Evolutionary conservation across 2,329 filamentous ascomycete species (phyloP), one percentile per base, ranked within the genome.

Genomic region (Penicillium sp.): DNA sequence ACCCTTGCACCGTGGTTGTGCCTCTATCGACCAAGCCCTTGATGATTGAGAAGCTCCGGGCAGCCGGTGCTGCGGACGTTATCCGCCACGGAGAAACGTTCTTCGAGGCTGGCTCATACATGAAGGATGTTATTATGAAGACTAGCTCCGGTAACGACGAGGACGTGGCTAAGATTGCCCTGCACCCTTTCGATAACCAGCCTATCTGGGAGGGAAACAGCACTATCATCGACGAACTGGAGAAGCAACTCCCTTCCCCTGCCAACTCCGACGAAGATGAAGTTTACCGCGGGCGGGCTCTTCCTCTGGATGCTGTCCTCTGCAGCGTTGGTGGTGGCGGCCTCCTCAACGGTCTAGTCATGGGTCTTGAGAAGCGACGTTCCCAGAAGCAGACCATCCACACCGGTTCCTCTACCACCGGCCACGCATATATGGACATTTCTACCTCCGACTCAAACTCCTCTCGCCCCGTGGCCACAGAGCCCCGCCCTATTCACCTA

Each of bases 321-420:
- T 94, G 91, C 77, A 89, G 84, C 61, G 91, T 93, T 40, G 92
- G 92, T 7, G 92, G 92, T 10, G 92, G 92, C 17, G 92, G 92
- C 0, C 79, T 96, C 24, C 83, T 96, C 56, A 91, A 89, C 70
- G 92, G 92, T 4, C 79, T 96, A 59, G 86, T 91, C 77, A 82
- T 88, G 72, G 91, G 90, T 10, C 80, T 93, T 26, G 84, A 88
- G 70, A 76, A 79, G 47, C 75, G 78, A 65, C 65, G 75, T 68
- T 58, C 79, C 72, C 59, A 80, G 74, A 80, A 72, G 60, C 65
- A 66, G 49, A 59, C 50, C 54, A 50, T 56, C 17, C 53, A 62
- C 17, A 61, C 53, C 53, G 55, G 58, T 8, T 53, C 60, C 10
- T 58, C 62, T 53, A 62, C 35, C 42, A 67, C 55, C 13, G 56